Conservation (phyloP, 352 stramenopile species). For the Discostella stelligera region DNA sequence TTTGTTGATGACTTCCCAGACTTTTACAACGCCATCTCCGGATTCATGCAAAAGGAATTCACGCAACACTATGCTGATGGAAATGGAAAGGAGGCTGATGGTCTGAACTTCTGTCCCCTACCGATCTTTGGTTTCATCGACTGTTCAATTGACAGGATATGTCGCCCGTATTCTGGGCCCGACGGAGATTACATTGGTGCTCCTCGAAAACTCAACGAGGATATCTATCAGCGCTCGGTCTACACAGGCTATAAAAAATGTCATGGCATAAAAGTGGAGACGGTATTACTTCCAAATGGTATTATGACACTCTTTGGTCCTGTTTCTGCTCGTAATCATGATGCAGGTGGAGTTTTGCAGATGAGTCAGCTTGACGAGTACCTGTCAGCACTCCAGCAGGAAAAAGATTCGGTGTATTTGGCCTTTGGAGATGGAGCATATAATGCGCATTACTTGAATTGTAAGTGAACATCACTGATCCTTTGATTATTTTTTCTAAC, state of each 20-base stretch:
- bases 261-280: slow-evolving; percentile 29
- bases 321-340: slow-evolving; percentile 19
- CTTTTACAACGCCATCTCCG: slow-evolving; percentile 27
- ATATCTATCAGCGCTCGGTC: background rate
- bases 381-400: background rate
- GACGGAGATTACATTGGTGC: slow-evolving; percentile 41
- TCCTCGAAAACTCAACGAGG: slow-evolving; percentile 8
- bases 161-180: slow-evolving; percentile 17
- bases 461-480: no score
- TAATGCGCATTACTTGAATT: no score
- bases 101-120: slow-evolving; percentile 22
- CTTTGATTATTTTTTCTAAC: no score
- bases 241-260: slow-evolving; percentile 25
- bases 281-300: slow-evolving; percentile 25
- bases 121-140: slow-evolving; percentile 31
- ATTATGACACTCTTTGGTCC: slow-evolving; percentile 20
- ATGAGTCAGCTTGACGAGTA: slow-evolving; percentile 23
- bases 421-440: no score
- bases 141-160: slow-evolving; percentile 23
- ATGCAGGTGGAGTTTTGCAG: slow-evolving; percentile 15
- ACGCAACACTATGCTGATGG: slow-evolving; percentile 22
- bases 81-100: background rate
- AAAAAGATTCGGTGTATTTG: no score
- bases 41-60: slow-evolving; percentile 16
- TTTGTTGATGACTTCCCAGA: slow-evolving; percentile 33